Conservation (phyloP, 1,139 yeast species). For the Pichia inconspicua region DNA sequence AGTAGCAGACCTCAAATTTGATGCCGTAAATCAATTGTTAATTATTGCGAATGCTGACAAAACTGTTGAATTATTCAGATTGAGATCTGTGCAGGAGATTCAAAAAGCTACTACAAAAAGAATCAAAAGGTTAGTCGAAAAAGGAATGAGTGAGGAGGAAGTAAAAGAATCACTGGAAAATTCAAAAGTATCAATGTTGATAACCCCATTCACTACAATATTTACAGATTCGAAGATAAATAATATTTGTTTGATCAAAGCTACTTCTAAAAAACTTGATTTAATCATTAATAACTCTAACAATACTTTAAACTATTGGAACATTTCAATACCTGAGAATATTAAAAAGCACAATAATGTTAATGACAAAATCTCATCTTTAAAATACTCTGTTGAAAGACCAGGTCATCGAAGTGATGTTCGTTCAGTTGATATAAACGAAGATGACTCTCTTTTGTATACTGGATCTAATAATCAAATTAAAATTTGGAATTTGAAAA, state of each 20-base stretch:
- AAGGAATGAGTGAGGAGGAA: conserved; percentile 60
- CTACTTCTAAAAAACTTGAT: conserved; percentile 44
- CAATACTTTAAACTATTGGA: conserved; percentile 68
- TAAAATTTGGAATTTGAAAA: conserved; percentile 79
- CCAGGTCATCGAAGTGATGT: conserved; percentile 88
- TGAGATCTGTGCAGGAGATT: conserved; percentile 72
- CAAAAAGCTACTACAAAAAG: conserved; percentile 72
- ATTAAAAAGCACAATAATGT: conserved; percentile 36
- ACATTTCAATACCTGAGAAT: conserved; percentile 43
- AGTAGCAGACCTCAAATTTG: conserved; percentile 56
- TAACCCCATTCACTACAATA: conserved; percentile 57
- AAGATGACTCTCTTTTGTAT: conserved; percentile 72
- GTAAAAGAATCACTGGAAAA: conserved; percentile 44
- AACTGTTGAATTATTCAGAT: conserved; percentile 72
- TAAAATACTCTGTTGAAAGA: conserved; percentile 55
- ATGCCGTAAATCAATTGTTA: conserved; percentile 42
- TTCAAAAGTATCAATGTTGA: conserved; percentile 49
- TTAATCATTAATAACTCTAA: conserved; percentile 58
- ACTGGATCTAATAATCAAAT: conserved; percentile 87
- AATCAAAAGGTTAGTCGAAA: conserved; percentile 69
- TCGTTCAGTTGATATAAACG: conserved; percentile 73
- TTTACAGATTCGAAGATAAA: conserved; percentile 52
- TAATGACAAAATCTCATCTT: conserved; percentile 38
- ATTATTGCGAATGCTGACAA: conserved; percentile 73
- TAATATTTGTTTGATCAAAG: conserved; percentile 46